phyloP scores from a whole-genome alignment of 2,329 filamentous ascomycete species.

The Colletotrichum sidae region DNA sequence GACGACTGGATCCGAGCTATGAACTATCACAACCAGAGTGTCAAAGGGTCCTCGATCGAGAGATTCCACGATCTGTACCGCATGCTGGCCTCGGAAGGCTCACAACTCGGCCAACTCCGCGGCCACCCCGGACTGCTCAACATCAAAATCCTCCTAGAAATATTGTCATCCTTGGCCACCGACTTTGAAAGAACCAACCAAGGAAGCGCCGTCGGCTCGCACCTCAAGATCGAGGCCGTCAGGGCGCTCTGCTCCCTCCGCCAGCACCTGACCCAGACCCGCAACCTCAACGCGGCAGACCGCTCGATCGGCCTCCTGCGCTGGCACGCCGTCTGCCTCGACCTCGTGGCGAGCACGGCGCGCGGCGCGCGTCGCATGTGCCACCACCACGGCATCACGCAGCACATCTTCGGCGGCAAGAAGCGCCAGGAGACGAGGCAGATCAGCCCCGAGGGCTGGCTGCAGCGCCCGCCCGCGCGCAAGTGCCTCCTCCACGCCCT shows the following conservation, averaged over 20 bases:
- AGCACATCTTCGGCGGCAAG: slow-evolving; percentile 19
- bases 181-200: slow-evolving; percentile 1
- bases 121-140: slow-evolving; percentile 2
- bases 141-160: slow-evolving; percentile 10
- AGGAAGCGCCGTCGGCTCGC: neutral
- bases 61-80: slow-evolving; percentile 7
- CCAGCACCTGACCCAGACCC: neutral
- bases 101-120: neutral
- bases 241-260: slow-evolving; percentile 1
- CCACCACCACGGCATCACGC: slow-evolving; percentile 14
- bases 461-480: neutral
- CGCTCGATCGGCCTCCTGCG: slow-evolving; percentile 2
- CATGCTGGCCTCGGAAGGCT: neutral
- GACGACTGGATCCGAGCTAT: neutral
- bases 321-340: slow-evolving; percentile 15
- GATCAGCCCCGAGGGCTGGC: slow-evolving; percentile 8
- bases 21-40: neutral
- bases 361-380: slow-evolving; percentile 11
- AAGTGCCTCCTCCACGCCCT: slow-evolving; percentile 15
- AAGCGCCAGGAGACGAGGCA: slow-evolving; percentile 8
- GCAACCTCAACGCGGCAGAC: neutral
- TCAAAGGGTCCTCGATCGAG: neutral
- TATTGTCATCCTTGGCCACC: neutral
- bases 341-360: slow-evolving; percentile 13
- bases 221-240: slow-evolving; percentile 4